phyloP scores from a whole-genome alignment of 345 rosid species.

The Streptanthus diversifolius region DNA sequence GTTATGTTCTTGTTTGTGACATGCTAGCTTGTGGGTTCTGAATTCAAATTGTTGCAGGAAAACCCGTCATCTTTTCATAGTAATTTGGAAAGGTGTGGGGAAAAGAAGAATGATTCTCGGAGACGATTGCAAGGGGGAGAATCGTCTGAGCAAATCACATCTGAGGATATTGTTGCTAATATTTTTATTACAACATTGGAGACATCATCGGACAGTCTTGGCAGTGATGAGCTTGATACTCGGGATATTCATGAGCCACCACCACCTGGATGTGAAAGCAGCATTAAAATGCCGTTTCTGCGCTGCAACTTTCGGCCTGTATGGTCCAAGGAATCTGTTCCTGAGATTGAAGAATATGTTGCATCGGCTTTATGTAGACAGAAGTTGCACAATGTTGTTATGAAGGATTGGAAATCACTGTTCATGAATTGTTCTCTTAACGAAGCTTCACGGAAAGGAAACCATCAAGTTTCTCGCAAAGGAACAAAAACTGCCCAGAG shows the following conservation, averaged over 20 bases:
- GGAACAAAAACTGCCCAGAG: conserved; percentile 44
- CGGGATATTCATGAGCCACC: conserved; percentile 50
- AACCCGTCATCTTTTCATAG: conserved; percentile 26
- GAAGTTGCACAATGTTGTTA: conserved; percentile 66
- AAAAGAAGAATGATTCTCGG: conserved; percentile 30
- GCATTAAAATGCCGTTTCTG: conserved; percentile 35
- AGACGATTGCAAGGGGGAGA: conserved; percentile 31
- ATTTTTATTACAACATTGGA: conserved; percentile 45
- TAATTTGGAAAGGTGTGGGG: conserved; percentile 25
- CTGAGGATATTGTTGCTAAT: conserved; percentile 39
- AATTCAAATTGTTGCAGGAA: conserved; percentile 41
- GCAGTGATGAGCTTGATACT: conserved; percentile 37
- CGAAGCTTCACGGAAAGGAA: conserved; percentile 43
- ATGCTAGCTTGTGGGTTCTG: conserved; percentile 15
- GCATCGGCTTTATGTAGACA: conserved; percentile 74
- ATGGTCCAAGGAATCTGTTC: conserved; percentile 35
- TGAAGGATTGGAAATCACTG: conserved; percentile 56
- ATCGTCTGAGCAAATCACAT: conserved; percentile 22
- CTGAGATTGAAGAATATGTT: conserved; percentile 54
- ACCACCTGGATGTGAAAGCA: conserved; percentile 67
- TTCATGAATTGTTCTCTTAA: conserved; percentile 43
- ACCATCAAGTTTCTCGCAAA: conserved; percentile 51
- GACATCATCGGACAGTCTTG: conserved; percentile 33
- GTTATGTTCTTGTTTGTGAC: neutral
- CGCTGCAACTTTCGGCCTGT: conserved; percentile 42